These are phyloP conservation scores for Omphalotus olearius DNA, from an alignment of 1,284 basidiomycete species.

Conservation along the genomic window DNA sequence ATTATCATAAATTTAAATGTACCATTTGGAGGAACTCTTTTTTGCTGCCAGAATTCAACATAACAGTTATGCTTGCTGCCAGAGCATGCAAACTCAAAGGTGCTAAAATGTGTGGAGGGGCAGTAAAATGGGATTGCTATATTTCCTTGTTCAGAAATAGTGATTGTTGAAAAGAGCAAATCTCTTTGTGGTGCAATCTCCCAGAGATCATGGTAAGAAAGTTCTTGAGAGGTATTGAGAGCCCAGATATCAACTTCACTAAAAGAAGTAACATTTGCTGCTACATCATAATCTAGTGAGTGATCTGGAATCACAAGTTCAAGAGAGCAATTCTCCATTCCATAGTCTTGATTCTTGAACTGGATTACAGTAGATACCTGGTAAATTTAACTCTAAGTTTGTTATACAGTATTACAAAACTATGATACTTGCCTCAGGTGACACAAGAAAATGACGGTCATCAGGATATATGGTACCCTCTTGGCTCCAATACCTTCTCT, in stretches of 20 bases:
- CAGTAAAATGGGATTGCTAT: conserved; percentile 14
- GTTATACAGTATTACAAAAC: background rate
- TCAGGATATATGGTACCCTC: conserved; percentile 9
- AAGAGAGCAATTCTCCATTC: conserved; percentile 19
- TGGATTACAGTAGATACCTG: conserved; percentile 19
- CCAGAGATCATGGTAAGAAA: conserved; percentile 16
- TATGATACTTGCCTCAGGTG: background rate
- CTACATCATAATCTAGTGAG: conserved; percentile 8
- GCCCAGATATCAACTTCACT: conserved; percentile 17
- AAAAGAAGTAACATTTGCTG: conserved; percentile 1
- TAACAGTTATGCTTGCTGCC: conserved; percentile 5
- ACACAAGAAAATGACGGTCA: conserved; percentile 3
- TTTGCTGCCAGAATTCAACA: conserved; percentile 19
- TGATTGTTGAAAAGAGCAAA: conserved; percentile 9
- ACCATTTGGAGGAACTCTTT: conserved; percentile 5
- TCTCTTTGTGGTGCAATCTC: conserved; percentile 13
- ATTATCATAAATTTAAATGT: background rate
- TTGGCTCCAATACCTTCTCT: conserved; percentile 3
- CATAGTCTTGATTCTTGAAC: conserved; percentile 19
- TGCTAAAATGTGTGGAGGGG: conserved; percentile 14
- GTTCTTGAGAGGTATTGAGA: conserved; percentile 15
- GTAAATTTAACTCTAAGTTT: conserved; percentile 15
- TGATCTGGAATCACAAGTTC: conserved; percentile 13
- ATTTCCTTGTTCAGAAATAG: conserved; percentile 1
- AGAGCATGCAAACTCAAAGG: conserved; percentile 17